Percentiles rank a stretch among this genome's conserved stretches.
These are phyloP conservation scores for Neckera pumila DNA, from an alignment of 225 moss, liverwort and hornwort species.

Conservation along the genomic window DNA sequence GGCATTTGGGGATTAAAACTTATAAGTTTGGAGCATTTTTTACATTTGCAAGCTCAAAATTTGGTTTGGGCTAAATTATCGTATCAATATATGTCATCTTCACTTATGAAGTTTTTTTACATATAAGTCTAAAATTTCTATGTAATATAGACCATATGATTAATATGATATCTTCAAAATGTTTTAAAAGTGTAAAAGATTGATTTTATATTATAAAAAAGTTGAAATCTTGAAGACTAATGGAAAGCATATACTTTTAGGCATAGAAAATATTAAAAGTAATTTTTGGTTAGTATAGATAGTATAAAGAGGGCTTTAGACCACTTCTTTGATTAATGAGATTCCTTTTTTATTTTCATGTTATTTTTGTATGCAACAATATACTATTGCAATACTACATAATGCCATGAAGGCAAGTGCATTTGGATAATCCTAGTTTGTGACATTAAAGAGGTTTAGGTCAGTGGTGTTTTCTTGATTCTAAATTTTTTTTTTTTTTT, in stretches of 20 bases:
- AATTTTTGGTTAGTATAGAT: neutral
- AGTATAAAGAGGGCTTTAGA: neutral
- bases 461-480: neutral
- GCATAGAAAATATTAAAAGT: neutral
- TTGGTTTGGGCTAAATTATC: neutral
- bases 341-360: neutral
- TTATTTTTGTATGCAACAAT: neutral
- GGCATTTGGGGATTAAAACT: neutral
- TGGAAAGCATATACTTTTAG: neutral
- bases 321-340: too few relatives aligned
- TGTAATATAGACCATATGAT: neutral
- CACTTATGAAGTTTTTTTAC: neutral
- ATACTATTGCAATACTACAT: neutral
- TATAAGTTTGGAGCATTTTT: neutral
- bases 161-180: too few relatives aligned
- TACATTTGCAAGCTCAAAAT: neutral
- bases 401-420: too few relatives aligned
- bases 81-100: neutral
- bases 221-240: neutral
- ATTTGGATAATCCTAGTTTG: too few relatives aligned
- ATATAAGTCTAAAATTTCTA: neutral
- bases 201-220: too few relatives aligned
- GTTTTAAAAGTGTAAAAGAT: too few relatives aligned
- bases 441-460: neutral
- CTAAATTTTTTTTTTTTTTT: neutral